Percentiles rank a stretch among this genome's conserved stretches.
Evolutionary conservation across 352 stramenopile species (phyloP).

Genomic region (Phytophthora pini): DNA sequence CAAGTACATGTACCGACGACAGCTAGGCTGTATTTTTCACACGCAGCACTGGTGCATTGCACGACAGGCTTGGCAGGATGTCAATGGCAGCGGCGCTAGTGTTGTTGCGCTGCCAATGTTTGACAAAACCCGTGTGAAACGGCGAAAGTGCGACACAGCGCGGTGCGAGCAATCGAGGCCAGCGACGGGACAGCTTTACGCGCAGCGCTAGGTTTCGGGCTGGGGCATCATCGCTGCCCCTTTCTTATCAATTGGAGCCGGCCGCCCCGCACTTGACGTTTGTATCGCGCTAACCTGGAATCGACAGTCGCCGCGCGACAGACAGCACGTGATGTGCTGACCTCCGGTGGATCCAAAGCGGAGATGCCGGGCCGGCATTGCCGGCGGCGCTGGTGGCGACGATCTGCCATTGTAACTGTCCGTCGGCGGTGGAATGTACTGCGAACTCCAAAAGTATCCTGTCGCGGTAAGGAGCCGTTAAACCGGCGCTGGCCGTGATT

Average conservation of each 20-base stretch:
- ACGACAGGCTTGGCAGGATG: no score
- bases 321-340: background rate
- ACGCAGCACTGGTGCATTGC: no score
- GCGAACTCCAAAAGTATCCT: background rate
- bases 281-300: background rate
- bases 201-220: slow-evolving; percentile 4
- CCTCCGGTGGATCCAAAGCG: background rate
- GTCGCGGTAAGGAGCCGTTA: background rate
- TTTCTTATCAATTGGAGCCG: background rate
- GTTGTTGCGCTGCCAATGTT: background rate
- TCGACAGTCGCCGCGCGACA: background rate
- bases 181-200: slow-evolving; percentile 12
- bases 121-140: slow-evolving; percentile 8
- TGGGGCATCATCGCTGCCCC: slow-evolving; percentile 7
- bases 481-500: background rate
- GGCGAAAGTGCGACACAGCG: slow-evolving; percentile 11
- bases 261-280: background rate
- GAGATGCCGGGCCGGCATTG: no score
- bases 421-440: background rate
- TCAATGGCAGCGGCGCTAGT: background rate
- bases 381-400: background rate
- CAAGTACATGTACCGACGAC: no score
- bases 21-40: background rate
- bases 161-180: slow-evolving; percentile 21
- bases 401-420: no score